Evolutionary conservation across 805 yeast species (phyloP), one percentile per base, ranked within the genome.

Genomic region (Clavispora santaluciae): DNA sequence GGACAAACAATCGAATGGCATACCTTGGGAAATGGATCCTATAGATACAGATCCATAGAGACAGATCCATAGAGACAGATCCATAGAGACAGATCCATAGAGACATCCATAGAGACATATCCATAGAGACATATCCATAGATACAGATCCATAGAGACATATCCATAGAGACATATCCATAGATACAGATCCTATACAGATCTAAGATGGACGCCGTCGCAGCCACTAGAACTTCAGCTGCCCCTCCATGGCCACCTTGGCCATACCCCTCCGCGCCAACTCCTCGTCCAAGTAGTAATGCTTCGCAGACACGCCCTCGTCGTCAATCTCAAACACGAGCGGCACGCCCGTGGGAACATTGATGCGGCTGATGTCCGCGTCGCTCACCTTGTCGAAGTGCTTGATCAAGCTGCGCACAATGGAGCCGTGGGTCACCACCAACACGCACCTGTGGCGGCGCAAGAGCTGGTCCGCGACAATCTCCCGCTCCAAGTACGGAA

Each of bases 301-400:
- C 33, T 54, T 56, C 5, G 54, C 40, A 35, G 61, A 46, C 13
- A 50, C 45, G 6, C 65, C 66, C 6, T 48, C 41, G 33, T 64
- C 64, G 40, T 63, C 56, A 7, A 67, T 42, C 41, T 69, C 73
- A 48, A 69, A 68, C 18, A 67, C 66, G n/a, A 68, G 51, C 8
- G 75, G 75, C 4, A 69, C 61, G 1, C 73, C 75, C 1, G 73
- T 69, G 15, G 75, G 73, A 3, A 68, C 68, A 45, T 69, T 67
- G 39, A 69, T 64, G 33, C 61, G 57, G 31, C 64, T 58, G 23
- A 69, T 67, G 39, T 62, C 66, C 25, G 57, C 58, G 48, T 69
- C 71, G 38, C 63, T 57, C 21, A 68, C 62, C 23, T 56, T 52
- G 35, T 57, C 57, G 22, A 69, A 55, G 38, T 64, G 59, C 50